phyloP scores from a whole-genome alignment of 129 eudicot species.

The Flaveria bidentis region DNA sequence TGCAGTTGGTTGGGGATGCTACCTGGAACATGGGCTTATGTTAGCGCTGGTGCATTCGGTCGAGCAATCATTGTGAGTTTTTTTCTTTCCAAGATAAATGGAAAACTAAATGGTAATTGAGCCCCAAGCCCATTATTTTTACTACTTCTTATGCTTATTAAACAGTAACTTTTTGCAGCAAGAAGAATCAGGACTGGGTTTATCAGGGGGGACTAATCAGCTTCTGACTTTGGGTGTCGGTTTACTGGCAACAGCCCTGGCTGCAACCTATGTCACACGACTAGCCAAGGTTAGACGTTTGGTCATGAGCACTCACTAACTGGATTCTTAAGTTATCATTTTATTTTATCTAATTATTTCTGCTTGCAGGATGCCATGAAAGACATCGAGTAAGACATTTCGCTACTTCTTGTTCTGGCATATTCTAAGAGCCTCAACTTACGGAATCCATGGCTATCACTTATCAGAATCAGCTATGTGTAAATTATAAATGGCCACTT shows the following conservation, averaged over 20 bases:
- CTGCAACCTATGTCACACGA: constrained; percentile 87
- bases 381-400: constrained; percentile 63
- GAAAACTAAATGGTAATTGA: neutral
- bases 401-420: constrained; percentile 7
- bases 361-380: constrained; percentile 83
- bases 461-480: constrained; percentile 23
- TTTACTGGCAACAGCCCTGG: constrained; percentile 78
- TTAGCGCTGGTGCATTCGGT: constrained; percentile 99
- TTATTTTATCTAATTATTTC: neutral
- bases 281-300: constrained; percentile 74
- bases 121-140: neutral
- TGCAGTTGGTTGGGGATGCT: constrained; percentile 99
- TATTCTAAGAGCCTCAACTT: constrained; percentile 8
- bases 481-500: constrained; percentile 30
- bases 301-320: constrained; percentile 1
- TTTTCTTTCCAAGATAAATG: neutral
- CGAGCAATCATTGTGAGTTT: constrained; percentile 95
- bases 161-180: constrained; percentile 46
- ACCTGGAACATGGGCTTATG: constrained; percentile 99
- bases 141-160: neutral
- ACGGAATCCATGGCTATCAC: constrained; percentile 11
- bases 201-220: constrained; percentile 76
- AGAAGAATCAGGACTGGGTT: constrained; percentile 80
- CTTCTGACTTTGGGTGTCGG: constrained; percentile 82
- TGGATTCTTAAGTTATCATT: neutral